A percentile compares a stretch with the other conserved stretches of the same genome.
Conservation (phyloP, 208 protist genomes). For the Trypanosoma caninum region DNA sequence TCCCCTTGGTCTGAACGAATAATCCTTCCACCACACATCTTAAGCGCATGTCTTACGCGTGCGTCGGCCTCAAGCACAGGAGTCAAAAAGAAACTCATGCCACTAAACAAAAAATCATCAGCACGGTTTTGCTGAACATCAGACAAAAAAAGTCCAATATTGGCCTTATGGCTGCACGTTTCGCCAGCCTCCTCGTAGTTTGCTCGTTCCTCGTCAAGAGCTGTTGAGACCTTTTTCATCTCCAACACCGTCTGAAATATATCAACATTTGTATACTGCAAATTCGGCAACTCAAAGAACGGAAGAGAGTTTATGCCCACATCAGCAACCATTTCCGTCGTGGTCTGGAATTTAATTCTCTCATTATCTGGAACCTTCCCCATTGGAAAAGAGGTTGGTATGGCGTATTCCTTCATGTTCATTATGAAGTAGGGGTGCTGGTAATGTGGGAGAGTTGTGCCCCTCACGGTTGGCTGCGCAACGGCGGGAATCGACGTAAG, state of each 20-base stretch:
- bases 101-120: conserved; percentile 74
- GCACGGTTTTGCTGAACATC: conserved; percentile 63
- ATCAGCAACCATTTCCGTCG: too few relatives aligned
- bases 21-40: conserved; percentile 62
- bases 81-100: conserved; percentile 57
- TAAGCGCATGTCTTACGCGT: conserved; percentile 33
- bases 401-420: conserved; percentile 75
- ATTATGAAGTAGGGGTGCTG: conserved; percentile 85
- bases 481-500: conserved; percentile 70
- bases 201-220: conserved; percentile 38
- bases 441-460: conserved; percentile 72
- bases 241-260: conserved; percentile 63
- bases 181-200: conserved; percentile 46
- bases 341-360: conserved; percentile 18
- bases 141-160: conserved; percentile 59
- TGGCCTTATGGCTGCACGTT: conserved; percentile 22
- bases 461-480: conserved; percentile 58
- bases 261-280: conserved; percentile 60
- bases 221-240: not conserved
- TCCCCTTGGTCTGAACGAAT: conserved; percentile 25
- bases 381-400: conserved; percentile 62
- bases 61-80: conserved; percentile 42
- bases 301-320: conserved; percentile 45
- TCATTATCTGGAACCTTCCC: conserved; percentile 26
- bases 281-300: conserved; percentile 52